Conservation (phyloP, 2,329 filamentous ascomycete genomes). For the Trichoderma koningiopsis region DNA sequence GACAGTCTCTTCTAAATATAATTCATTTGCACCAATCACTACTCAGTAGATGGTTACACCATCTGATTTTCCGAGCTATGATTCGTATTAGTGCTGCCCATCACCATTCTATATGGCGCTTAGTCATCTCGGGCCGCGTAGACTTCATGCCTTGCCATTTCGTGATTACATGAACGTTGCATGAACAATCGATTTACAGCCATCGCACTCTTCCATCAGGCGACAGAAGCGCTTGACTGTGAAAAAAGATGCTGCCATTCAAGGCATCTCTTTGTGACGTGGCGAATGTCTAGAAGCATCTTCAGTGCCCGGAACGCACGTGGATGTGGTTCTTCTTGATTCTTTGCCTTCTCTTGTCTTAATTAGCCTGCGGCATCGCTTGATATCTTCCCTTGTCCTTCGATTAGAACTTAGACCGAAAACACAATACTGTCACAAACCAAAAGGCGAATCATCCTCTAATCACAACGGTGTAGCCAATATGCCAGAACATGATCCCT, state of each 20-base stretch:
- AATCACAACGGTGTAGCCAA: background rate
- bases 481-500: conserved; percentile 41
- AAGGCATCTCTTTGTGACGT: conserved; percentile 23
- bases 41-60: too few species aligned
- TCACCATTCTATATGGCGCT: background rate
- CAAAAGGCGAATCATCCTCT: background rate
- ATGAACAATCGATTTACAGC: background rate
- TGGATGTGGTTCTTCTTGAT: background rate
- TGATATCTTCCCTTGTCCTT: background rate
- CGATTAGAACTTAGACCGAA: background rate
- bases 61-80: background rate
- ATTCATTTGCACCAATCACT: background rate
- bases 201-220: background rate
- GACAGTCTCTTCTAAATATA: background rate
- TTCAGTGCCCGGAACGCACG: background rate
- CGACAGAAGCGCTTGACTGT: background rate
- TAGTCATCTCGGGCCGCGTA: conserved; percentile 23
- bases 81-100: background rate
- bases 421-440: background rate
- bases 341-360: background rate
- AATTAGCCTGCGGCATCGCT: background rate
- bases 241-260: background rate
- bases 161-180: conserved; percentile 7
- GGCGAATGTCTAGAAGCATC: conserved; percentile 11
- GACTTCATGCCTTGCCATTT: conserved; percentile 5